These are phyloP conservation scores for Cladophialophora immunda DNA, from an alignment of 2,329 filamentous ascomycete species.

Conservation along the genomic window DNA sequence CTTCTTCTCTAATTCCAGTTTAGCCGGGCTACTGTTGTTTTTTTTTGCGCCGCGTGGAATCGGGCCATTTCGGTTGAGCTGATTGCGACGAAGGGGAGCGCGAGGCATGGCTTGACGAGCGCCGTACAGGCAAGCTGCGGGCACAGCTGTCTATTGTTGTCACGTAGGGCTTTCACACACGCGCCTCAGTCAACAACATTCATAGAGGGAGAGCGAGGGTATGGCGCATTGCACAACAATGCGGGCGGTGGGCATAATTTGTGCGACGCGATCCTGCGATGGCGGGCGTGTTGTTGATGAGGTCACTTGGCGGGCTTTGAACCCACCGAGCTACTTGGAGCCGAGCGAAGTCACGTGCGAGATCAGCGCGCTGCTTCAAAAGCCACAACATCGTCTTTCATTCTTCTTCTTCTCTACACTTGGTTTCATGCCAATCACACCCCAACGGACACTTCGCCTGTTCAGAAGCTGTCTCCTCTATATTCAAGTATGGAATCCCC, in stretches of 20 bases:
- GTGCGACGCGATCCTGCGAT: not conserved
- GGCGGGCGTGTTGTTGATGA: constrained; percentile 9
- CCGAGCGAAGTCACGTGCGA: not conserved
- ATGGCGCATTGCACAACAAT: not conserved
- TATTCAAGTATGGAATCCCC: not conserved
- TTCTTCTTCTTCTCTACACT: not conserved
- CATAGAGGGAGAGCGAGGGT: not conserved
- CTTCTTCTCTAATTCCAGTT: constrained; percentile 35
- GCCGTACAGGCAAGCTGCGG: not conserved
- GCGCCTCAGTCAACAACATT: not conserved
- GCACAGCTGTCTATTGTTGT: not conserved
- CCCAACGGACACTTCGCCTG: not conserved
- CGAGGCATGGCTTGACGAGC: constrained; percentile 35
- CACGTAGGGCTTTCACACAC: not conserved
- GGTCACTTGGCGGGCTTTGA: constrained; percentile 6
- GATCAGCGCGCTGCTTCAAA: not conserved
- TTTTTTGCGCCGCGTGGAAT: constrained; percentile 16
- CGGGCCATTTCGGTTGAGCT: constrained; percentile 31
- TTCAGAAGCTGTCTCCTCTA: not conserved
- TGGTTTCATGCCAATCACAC: not conserved
- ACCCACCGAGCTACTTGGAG: not conserved
- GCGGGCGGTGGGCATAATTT: not conserved
- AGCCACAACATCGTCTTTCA: no score
- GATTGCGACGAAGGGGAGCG: constrained; percentile 34
- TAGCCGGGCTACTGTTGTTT: constrained; percentile 30